phyloP scores from a whole-genome alignment of 768 basidiomycete species.

The Phaffia tasmanica region DNA sequence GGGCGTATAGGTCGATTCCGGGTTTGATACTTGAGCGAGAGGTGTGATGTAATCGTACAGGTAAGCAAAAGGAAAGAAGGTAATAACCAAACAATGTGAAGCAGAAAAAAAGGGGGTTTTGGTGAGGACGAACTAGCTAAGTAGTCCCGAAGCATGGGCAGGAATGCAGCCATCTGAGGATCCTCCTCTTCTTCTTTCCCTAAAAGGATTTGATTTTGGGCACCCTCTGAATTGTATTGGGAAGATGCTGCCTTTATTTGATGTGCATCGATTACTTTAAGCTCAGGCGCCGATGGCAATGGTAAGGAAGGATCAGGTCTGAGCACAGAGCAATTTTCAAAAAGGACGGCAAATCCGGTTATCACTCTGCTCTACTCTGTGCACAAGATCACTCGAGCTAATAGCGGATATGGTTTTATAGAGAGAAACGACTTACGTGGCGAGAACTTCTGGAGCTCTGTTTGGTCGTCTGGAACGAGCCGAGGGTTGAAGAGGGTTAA shows the following conservation, averaged over 20 bases:
- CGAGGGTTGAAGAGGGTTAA: slow-evolving; percentile 4
- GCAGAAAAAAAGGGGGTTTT: neutral
- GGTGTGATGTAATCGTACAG: neutral
- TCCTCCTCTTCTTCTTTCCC: slow-evolving; percentile 28
- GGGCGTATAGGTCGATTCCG: neutral
- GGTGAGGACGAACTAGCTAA: slow-evolving; percentile 30
- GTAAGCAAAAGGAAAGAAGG: neutral
- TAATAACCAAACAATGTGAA: neutral
- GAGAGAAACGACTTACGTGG: neutral
- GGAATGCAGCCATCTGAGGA: slow-evolving; percentile 36
- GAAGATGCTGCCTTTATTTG: neutral
- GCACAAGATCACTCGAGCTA: neutral
- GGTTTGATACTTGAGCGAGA: slow-evolving; percentile 13
- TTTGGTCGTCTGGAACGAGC: too few species aligned
- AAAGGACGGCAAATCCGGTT: neutral
- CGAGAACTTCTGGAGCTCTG: neutral
- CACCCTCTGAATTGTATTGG: neutral
- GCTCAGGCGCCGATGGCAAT: neutral
- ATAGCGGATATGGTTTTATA: slow-evolving; percentile 4
- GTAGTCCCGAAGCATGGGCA: slow-evolving; percentile 38
- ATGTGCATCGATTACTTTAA: slow-evolving; percentile 9
- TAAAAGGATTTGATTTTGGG: slow-evolving; percentile 2
- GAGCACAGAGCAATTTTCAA: too few species aligned
- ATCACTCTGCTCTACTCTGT: slow-evolving; percentile 14
- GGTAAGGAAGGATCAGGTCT: slow-evolving; percentile 11